A percentile compares a stretch with the other conserved stretches of the same genome.
Conservation (phyloP, 768 basidiomycete genomes). For the Hebeloma cylindrosporum region DNA sequence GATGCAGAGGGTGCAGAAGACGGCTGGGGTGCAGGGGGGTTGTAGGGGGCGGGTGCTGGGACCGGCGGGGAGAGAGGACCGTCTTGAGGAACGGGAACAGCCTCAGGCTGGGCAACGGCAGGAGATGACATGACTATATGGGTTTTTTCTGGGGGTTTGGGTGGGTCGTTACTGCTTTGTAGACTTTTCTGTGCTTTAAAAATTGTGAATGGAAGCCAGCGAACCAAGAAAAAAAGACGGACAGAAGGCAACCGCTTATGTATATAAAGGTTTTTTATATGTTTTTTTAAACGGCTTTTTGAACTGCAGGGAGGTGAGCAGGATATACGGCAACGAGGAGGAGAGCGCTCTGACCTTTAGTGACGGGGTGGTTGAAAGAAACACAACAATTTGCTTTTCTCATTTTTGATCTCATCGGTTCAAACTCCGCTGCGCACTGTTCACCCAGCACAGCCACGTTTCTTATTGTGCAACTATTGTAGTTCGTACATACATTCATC, state of each 20-base stretch:
- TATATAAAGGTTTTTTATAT: constrained; percentile 60
- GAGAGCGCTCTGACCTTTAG: constrained; percentile 51
- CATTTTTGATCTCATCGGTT: constrained; percentile 39
- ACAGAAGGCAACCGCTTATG: constrained; percentile 78
- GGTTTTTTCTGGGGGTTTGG: constrained; percentile 47
- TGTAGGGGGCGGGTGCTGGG: constrained; percentile 55
- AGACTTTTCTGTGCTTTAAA: constrained; percentile 62
- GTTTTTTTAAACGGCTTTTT: constrained; percentile 71
- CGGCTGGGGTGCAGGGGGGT: constrained; percentile 54
- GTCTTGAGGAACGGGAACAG: no score
- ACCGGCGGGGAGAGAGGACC: constrained; percentile 33
- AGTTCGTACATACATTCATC: constrained; percentile 39
- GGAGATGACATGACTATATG: constrained; percentile 56
- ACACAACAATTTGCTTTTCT: constrained; percentile 23
- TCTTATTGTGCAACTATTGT: constrained; percentile 12
- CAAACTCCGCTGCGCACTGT: constrained; percentile 47
- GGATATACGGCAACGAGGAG: constrained; percentile 11
- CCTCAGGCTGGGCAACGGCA: constrained; percentile 52
- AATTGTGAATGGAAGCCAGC: constrained; percentile 17
- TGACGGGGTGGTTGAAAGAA: constrained; percentile 67
- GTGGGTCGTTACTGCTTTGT: constrained; percentile 92
- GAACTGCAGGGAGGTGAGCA: constrained; percentile 35
- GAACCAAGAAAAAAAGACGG: constrained; percentile 27
- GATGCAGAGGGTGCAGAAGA: constrained; percentile 82
- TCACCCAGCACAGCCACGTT: constrained; percentile 30